These are phyloP conservation scores for Diutina pseudorugosa DNA, from an alignment of 1,139 yeast species.

Conservation along the genomic window DNA sequence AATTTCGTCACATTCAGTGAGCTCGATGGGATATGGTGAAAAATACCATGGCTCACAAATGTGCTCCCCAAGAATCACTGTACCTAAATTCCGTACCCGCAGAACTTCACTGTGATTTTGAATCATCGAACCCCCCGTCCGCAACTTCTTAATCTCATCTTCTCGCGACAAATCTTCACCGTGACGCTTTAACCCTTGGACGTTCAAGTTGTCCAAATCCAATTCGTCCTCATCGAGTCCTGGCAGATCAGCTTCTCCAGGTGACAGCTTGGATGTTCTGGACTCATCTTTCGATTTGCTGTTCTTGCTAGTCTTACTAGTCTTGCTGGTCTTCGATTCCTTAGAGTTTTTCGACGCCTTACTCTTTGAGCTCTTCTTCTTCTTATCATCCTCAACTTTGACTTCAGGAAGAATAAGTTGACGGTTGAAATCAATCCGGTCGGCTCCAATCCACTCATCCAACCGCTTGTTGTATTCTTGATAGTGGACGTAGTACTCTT, in stretches of 20 bases:
- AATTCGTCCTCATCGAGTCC: slow-evolving; percentile 36
- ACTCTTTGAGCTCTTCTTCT: slow-evolving; percentile 13
- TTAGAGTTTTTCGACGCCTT: slow-evolving; percentile 10
- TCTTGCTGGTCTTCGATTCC: slow-evolving; percentile 11
- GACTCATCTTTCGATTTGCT: slow-evolving; percentile 10
- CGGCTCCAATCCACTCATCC: slow-evolving; percentile 83
- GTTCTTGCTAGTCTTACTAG: slow-evolving; percentile 7
- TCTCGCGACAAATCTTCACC: slow-evolving; percentile 71
- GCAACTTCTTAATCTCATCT: slow-evolving; percentile 79
- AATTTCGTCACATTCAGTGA: slow-evolving; percentile 81
- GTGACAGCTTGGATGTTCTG: slow-evolving; percentile 13
- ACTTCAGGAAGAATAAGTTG: slow-evolving; percentile 64
- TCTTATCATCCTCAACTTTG: slow-evolving; percentile 28
- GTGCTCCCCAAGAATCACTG: slow-evolving; percentile 76
- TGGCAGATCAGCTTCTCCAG: slow-evolving; percentile 12
- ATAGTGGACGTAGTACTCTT: slow-evolving; percentile 85
- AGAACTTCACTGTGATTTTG: slow-evolving; percentile 85
- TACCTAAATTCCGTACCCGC: slow-evolving; percentile 70
- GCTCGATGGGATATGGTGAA: slow-evolving; percentile 90
- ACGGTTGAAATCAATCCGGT: slow-evolving; percentile 55
- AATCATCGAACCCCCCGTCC: slow-evolving; percentile 95
- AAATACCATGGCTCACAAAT: slow-evolving; percentile 98
- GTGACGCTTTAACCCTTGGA: slow-evolving; percentile 59
- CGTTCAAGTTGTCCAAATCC: slow-evolving; percentile 80
- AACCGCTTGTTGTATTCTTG: slow-evolving; percentile 80